Conservation (phyloP, 495 filamentous ascomycete species). For the Aeminium ludgeri region DNA sequence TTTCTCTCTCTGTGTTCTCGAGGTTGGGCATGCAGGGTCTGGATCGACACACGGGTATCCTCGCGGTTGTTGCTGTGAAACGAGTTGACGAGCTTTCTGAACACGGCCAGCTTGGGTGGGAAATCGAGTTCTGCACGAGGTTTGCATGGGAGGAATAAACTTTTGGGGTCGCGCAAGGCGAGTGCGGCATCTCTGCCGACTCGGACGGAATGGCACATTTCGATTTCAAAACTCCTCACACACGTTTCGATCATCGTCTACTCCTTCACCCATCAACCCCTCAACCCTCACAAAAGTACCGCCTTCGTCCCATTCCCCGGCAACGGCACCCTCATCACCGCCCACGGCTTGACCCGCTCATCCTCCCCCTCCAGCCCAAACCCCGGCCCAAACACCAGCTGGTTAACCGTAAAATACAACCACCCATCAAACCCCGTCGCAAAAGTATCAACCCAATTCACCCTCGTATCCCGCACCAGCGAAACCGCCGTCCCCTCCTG, state of each 20-base stretch:
- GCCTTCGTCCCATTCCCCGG: slow-evolving; percentile 23
- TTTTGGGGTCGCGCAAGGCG: too few relatives aligned
- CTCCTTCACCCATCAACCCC: neutral
- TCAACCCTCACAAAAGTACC: neutral
- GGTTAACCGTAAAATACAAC: slow-evolving; percentile 23
- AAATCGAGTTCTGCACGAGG: too few relatives aligned
- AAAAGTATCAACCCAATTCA: slow-evolving; percentile 21
- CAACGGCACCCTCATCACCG: slow-evolving; percentile 24
- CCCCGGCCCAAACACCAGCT: slow-evolving; percentile 10
- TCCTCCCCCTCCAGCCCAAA: slow-evolving; percentile 14
- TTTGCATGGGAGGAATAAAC: too few relatives aligned
- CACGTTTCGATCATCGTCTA: neutral
- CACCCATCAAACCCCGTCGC: slow-evolving; percentile 21
- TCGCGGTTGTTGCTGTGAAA: too few relatives aligned
- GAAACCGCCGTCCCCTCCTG: slow-evolving; percentile 22
- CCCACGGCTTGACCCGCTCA: slow-evolving; percentile 22
- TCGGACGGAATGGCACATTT: too few relatives aligned
- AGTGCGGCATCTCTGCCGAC: too few relatives aligned
- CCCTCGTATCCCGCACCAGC: slow-evolving; percentile 26
- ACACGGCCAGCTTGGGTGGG: too few relatives aligned
- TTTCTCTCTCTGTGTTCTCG: too few relatives aligned
- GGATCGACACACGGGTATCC: too few relatives aligned
- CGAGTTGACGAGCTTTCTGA: too few relatives aligned
- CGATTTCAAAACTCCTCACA: too few relatives aligned
- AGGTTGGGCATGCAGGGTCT: too few relatives aligned